Base-by-base conservation (phyloP, 2,329 filamentous ascomycete genomes). In the Dothiorella sarmentorum region DNA sequence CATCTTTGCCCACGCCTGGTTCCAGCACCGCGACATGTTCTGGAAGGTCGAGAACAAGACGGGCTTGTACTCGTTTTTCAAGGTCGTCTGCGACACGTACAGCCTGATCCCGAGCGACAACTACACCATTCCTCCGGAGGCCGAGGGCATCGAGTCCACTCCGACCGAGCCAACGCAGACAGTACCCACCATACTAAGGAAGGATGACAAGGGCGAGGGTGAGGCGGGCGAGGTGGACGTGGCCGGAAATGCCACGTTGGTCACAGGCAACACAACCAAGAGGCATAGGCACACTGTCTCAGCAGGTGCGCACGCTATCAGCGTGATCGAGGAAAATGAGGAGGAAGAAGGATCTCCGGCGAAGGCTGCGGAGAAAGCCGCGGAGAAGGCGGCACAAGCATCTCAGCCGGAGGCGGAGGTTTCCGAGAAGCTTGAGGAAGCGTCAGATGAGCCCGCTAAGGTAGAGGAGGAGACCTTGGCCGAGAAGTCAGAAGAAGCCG, bases 1-100 rank as follows among this genome's bases (percentile, higher is more conserved):
- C 61, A 97, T 99, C 74, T 99, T 97, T 71, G 94, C 94, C 45
- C 94, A 99, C 71, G 94, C 94, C 7, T 99, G 94, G 94, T 99
- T 97, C 73, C 91, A 97, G 75, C 94, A 99, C 73, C 85, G 92
- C 44, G 88, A 89, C 58, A 90, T 97, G 56, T 99, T 97, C 73
- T 97, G 93, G 91, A 86, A 89, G 38, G 88, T 97, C 1, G 94
- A 99, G 75, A 84, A 85, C 9, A 85, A 91, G 71, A 91, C 90
- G n/a, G 94, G 94, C 0, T 78, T 99, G 10, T 99, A 99, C 71
- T 85, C 96, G 60, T 88, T 99, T 68, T 99, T 97, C 81, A 97
- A 97, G 80, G 94, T 89, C 0, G 92, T 97, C 20, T 97, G 93
- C 73, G 94, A 99, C 71, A 82, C 88, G 66, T 97, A 96, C 73